A percentile compares a stretch with the other conserved stretches of the same genome.
phyloP scores from a whole-genome alignment of 2,329 filamentous ascomycete genomes.

The Coleophoma eucalyptorum region DNA sequence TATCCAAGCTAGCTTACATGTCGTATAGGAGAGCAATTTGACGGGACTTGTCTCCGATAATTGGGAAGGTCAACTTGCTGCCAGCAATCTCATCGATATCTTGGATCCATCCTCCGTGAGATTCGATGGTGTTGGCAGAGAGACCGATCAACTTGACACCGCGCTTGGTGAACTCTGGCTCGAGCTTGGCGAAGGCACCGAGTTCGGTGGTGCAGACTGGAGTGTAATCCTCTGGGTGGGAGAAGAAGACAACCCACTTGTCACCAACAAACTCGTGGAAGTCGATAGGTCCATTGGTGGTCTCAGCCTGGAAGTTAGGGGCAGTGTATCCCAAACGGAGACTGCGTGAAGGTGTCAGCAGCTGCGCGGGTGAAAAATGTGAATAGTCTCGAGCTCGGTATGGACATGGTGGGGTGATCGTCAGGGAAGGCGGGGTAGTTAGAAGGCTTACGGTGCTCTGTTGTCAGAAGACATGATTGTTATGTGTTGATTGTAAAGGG shows the following conservation, averaged over 20 bases:
- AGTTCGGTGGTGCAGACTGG: constrained; percentile 96
- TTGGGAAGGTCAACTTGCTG: constrained; percentile 69
- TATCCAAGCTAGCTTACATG: constrained; percentile 42
- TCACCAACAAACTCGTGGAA: constrained; percentile 79
- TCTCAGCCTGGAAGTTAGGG: constrained; percentile 82
- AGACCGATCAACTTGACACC: constrained; percentile 90
- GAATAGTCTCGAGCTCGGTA: neutral
- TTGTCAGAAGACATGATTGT: too few species aligned
- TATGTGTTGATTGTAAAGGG: too few species aligned
- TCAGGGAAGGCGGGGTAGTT: too few species aligned
- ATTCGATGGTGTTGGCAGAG: constrained; percentile 79
- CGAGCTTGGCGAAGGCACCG: constrained; percentile 85
- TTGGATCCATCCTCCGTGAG: constrained; percentile 85
- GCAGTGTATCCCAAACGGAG: constrained; percentile 65
- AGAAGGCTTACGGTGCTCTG: too few species aligned
- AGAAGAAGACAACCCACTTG: constrained; percentile 81
- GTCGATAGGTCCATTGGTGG: constrained; percentile 72
- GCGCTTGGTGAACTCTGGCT: constrained; percentile 82
- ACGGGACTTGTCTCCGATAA: constrained; percentile 77
- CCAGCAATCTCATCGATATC: constrained; percentile 80
- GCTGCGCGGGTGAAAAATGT: neutral
- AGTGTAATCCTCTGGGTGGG: constrained; percentile 86
- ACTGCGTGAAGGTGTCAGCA: constrained; percentile 26
- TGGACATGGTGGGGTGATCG: neutral
- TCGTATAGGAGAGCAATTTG: constrained; percentile 74